phyloP scores from a whole-genome alignment of 495 filamentous ascomycete genomes.

The Aspergillus conjunctus region DNA sequence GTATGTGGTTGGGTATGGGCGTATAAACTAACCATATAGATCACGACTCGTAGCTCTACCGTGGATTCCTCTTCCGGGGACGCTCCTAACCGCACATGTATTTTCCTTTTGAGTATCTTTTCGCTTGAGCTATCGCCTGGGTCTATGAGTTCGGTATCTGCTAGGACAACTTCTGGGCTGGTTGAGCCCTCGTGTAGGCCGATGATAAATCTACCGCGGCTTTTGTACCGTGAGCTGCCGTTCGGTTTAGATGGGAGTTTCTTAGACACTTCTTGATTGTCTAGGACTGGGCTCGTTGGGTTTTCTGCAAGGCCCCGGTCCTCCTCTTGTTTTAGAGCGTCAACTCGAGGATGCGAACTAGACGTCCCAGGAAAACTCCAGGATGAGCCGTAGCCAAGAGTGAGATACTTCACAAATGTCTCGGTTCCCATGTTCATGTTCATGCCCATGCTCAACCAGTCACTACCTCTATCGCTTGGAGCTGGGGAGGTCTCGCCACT shows the following conservation, averaged over 20 bases:
- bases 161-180: conserved; percentile 31
- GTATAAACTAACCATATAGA: conserved; percentile 58
- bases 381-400: conserved; percentile 61
- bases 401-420: conserved; percentile 60
- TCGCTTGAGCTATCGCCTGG: conserved; percentile 32
- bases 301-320: conserved; percentile 5
- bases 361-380: conserved; percentile 51
- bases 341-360: conserved; percentile 28
- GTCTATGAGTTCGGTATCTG: conserved; percentile 30
- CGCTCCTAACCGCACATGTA: conserved; percentile 46
- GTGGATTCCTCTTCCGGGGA: conserved; percentile 20
- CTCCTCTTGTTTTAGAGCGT: conserved; percentile 26
- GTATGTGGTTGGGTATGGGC: background rate
- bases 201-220: conserved; percentile 66
- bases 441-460: conserved; percentile 32
- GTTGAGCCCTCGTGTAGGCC: conserved; percentile 67
- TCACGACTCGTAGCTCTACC: conserved; percentile 67
- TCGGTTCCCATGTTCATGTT: conserved; percentile 42
- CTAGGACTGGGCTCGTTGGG: conserved; percentile 7
- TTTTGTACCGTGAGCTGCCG: conserved; percentile 7
- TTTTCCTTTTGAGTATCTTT: conserved; percentile 51
- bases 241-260: conserved; percentile 2
- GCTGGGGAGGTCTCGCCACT: conserved; percentile 24
- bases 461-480: conserved; percentile 26
- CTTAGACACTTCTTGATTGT: background rate